phyloP scores from a whole-genome alignment of 2,329 filamentous ascomycete species.

The Alternaria sp. region DNA sequence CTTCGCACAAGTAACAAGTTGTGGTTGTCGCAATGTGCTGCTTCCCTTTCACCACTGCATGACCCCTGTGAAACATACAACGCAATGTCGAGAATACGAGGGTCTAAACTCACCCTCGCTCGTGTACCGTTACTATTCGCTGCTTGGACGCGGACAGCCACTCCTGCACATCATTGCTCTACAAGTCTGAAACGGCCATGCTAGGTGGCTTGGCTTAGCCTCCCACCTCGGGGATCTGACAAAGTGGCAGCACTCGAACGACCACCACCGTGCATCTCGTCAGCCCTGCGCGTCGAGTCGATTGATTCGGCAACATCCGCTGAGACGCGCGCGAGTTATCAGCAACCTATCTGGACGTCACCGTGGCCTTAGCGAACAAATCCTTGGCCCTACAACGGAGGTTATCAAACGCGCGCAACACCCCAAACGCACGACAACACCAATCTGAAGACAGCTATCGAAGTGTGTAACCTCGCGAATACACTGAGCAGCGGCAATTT shows the following conservation, averaged over 20 bases:
- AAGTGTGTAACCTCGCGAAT: slow-evolving; percentile 6
- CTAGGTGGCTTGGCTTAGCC: slow-evolving; percentile 32
- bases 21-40: not conserved
- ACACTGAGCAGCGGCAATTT: slow-evolving; percentile 22
- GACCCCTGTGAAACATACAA: not conserved
- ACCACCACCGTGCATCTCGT: slow-evolving; percentile 15
- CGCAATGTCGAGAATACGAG: not conserved
- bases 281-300: slow-evolving; percentile 26
- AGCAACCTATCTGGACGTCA: slow-evolving; percentile 32
- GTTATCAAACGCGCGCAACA: slow-evolving; percentile 29
- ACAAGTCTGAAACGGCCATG: slow-evolving; percentile 34
- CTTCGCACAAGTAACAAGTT: too few relatives aligned
- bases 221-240: slow-evolving; percentile 19
- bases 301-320: slow-evolving; percentile 32
- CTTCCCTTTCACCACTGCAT: not conserved
- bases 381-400: slow-evolving; percentile 27
- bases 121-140: slow-evolving; percentile 2
- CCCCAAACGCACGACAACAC: slow-evolving; percentile 16
- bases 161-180: slow-evolving; percentile 31
- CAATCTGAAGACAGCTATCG: slow-evolving; percentile 11
- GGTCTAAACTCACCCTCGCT: not conserved
- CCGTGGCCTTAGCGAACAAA: slow-evolving; percentile 46
- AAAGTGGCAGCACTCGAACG: slow-evolving; percentile 24
- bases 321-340: slow-evolving; percentile 31
- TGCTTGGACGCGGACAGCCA: slow-evolving; percentile 12